Evolutionary conservation across 75 land plant genomes (phyloP), one percentile per base, ranked within the genome.

Genomic region (Selaginella moellendorffii): DNA sequence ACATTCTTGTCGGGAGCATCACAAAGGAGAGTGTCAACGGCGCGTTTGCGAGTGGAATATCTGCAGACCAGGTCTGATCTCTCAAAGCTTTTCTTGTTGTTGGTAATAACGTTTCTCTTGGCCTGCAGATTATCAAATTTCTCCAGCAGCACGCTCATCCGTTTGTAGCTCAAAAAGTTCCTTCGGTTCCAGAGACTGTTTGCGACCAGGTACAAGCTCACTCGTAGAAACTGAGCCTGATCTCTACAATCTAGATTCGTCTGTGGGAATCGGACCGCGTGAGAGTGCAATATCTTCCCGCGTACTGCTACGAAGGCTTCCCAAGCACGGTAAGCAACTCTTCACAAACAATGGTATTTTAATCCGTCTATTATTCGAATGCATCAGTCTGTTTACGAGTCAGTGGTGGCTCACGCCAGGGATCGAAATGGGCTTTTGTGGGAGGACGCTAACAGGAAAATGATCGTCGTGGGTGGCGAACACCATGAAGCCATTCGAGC

Each of bases 91-190:
- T 2, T 66, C 21, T 23, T 66, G 58, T 53, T 17, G 65, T 28
- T 52, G 54, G 22, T 20, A 54, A 17, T 29, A n/a, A 23, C 27
- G 65, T 28, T 52, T 65, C 20, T 22, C 36, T 64, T 29, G 24
- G 19, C 74, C 74, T 72, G 71, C 87, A 92, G 95, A 87, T 92
- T 36, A 68, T 92, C 30, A 69, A 86, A 12, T 92, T 85, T 53
- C 81, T 92, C 51, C 90, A 81, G 63, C 82, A 88, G 61, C 88
- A 92, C 81, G 95, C 97, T 28, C 97, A 85, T 80, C 90, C 97
- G 69, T 84, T 87, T 70, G 86, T 85, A 54, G 89, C 87, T 27
- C 76, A 85, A 24, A 83, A 69, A 71, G 66, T 74, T 54, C 97
- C 95, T 63, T 61, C 93, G 20, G 89, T 92, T n/a, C 97, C 97